Evolutionary conservation across 2,329 filamentous ascomycete species (phyloP), one percentile per base, ranked within the genome.

Genomic region (Zelopaecilomyces penicillatus): DNA sequence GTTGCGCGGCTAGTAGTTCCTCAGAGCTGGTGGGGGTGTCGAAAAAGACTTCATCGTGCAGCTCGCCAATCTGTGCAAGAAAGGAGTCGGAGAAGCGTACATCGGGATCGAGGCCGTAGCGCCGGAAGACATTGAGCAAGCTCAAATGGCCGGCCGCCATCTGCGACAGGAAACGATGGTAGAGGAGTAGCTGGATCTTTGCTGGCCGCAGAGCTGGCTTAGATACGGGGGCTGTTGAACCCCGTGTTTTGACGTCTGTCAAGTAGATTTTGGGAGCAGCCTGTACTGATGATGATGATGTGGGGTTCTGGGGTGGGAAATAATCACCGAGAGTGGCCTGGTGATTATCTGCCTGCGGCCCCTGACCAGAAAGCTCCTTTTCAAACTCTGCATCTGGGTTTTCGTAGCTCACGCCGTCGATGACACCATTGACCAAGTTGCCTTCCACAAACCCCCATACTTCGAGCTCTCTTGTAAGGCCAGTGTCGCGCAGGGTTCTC

Each of bases 371-470:
- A 3, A 81, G 68, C 43, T 78, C 73, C 30, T 77, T 69, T 59
- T 93, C 86, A 7, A 86, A 76, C 28, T 79, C 76, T 0, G 75
- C 67, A 52, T 94, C 84, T 0, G 89, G 88, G 54, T 87, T 87
- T 19, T 80, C 71, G 55, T 85, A 85, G 44, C 82, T 88, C 11
- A 97, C 65, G 54, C 90, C 82, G 59, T 98, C 93, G 50, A 98
- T 94, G 41, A 97, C 70, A 1, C 93, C 93, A 54, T 87, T 93
- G 47, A 97, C 81, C 26, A 96, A 70, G 54, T 94, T 78, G 1
- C 84, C 88, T 46, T 93, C 82, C 2, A 96, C 63, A 9, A 85
- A 67, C 0, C 91, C 93, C 88, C 91, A 96, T 4, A 97, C 74
- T 55, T 89, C 83, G 28, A 91, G 62, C 63, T 91, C 86, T 12